Conservation (phyloP, 2,329 filamentous ascomycete species). For the Blastomyces gilchristii region DNA sequence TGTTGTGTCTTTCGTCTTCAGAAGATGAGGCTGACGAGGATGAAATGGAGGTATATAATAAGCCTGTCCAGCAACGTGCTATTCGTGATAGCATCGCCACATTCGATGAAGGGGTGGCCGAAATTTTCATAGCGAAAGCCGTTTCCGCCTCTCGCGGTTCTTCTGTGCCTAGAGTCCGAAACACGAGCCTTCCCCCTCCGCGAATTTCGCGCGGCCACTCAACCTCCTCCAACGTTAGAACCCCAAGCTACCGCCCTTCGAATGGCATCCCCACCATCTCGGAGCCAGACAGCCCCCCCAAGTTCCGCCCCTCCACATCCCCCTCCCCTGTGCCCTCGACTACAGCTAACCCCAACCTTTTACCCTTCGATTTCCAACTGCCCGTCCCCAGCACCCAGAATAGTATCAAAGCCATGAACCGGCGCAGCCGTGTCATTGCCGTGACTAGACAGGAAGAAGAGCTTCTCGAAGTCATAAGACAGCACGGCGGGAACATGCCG, state of each 20-base stretch:
- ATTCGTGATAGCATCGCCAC: constrained; percentile 33
- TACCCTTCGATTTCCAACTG: constrained; percentile 12
- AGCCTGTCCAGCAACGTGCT: constrained; percentile 14
- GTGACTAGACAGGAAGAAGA: constrained; percentile 46
- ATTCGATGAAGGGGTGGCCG: constrained; percentile 33
- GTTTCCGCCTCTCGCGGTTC: constrained; percentile 25
- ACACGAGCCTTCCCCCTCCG: background rate
- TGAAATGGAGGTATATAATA: constrained; percentile 12
- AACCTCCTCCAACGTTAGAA: constrained; percentile 22
- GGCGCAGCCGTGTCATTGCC: constrained; percentile 40
- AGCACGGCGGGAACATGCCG: constrained; percentile 39
- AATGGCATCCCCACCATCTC: constrained; percentile 27
- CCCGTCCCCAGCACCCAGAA: constrained; percentile 10
- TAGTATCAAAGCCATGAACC: constrained; percentile 21
- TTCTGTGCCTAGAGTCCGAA: constrained; percentile 19
- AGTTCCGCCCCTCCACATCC: background rate
- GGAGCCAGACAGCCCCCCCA: constrained; percentile 22
- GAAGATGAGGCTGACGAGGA: constrained; percentile 34
- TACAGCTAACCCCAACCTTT: constrained; percentile 3
- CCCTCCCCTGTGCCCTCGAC: background rate
- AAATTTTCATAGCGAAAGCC: constrained; percentile 35
- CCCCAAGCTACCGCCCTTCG: constrained; percentile 22
- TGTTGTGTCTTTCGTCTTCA: constrained; percentile 42
- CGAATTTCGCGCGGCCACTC: constrained; percentile 18
- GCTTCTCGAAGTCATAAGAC: constrained; percentile 42